Evolutionary conservation across 176 grass and related monocot species (phyloP).

Genomic region (Thinopyrum elongatum): DNA sequence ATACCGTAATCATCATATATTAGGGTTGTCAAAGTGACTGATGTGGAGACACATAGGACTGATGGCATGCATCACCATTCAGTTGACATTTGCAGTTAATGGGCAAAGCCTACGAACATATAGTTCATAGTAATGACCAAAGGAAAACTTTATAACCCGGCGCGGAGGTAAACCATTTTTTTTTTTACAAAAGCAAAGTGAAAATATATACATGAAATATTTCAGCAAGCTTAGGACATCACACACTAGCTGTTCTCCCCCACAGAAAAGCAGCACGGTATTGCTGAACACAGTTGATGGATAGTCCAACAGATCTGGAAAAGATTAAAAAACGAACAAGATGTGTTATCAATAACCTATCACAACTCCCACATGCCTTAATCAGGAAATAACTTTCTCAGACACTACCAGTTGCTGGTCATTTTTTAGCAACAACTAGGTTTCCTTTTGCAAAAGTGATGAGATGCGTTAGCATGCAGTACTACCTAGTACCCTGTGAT

Average conservation of each 20-base stretch:
- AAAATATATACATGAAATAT: neutral
- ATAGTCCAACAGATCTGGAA: conserved; percentile 9
- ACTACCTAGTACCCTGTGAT: conserved; percentile 35
- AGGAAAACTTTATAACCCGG: neutral
- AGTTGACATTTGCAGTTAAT: neutral
- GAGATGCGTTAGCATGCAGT: conserved; percentile 16
- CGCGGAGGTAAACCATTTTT: neutral
- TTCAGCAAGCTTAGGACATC: neutral
- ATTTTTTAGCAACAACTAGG: conserved; percentile 25
- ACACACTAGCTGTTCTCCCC: neutral
- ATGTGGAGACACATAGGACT: neutral
- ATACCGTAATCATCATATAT: neutral
- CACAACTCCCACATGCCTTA: conserved; percentile 38
- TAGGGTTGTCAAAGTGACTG: neutral
- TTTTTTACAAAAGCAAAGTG: neutral
- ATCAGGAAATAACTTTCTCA: conserved; percentile 38
- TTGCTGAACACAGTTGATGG: neutral
- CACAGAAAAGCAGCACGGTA: conserved; percentile 2
- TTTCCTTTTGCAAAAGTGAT: conserved; percentile 28
- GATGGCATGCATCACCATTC: neutral
- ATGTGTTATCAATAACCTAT: conserved; percentile 50
- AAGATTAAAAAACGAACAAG: conserved; percentile 5
- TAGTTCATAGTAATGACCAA: neutral
- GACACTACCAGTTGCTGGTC: conserved; percentile 35
- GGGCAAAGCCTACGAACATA: neutral